A percentile compares a stretch with the other conserved stretches of the same genome.
These are phyloP conservation scores for Colletotrichum sp. DNA, from an alignment of 2,329 filamentous ascomycete genomes.

Conservation along the genomic window DNA sequence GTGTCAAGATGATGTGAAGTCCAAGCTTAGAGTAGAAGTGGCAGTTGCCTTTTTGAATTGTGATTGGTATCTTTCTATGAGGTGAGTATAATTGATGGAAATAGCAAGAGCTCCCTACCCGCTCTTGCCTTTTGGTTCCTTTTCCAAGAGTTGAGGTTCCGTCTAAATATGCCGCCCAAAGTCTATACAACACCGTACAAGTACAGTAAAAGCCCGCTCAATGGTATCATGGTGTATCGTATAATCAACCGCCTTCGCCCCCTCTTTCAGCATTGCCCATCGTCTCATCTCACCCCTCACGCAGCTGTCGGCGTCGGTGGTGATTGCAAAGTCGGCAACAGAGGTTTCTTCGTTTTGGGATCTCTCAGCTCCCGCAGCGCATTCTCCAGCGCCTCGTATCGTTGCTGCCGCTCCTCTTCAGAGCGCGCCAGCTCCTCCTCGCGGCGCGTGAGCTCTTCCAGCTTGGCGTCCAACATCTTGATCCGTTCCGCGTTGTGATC, in stretches of 20 bases:
- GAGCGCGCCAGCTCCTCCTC: constrained; percentile 53
- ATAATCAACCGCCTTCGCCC: not conserved
- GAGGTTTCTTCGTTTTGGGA: constrained; percentile 61
- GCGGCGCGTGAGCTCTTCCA: constrained; percentile 54
- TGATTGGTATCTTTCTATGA: constrained; percentile 7
- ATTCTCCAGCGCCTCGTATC: constrained; percentile 60
- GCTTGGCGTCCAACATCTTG: constrained; percentile 50
- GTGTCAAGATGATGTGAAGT: not conserved
- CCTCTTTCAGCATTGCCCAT: not conserved
- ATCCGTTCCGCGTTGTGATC: constrained; percentile 61
- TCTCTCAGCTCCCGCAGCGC: constrained; percentile 57
- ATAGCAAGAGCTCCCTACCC: not conserved
- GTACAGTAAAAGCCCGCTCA: not conserved
- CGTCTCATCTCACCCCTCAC: not conserved
- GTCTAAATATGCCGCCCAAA: not conserved
- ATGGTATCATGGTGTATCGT: constrained; percentile 12
- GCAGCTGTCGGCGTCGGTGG: constrained; percentile 29
- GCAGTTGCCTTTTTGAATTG: not conserved
- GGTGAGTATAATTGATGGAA: constrained; percentile 2
- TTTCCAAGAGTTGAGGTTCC: constrained; percentile 4
- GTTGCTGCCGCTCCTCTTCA: constrained; percentile 50
- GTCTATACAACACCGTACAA: not conserved
- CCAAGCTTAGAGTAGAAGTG: not conserved
- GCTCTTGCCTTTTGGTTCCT: not conserved
- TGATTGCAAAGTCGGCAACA: constrained; percentile 46